Conservation (phyloP, 306 rosid genomes). For the Luffa acutangula region DNA sequence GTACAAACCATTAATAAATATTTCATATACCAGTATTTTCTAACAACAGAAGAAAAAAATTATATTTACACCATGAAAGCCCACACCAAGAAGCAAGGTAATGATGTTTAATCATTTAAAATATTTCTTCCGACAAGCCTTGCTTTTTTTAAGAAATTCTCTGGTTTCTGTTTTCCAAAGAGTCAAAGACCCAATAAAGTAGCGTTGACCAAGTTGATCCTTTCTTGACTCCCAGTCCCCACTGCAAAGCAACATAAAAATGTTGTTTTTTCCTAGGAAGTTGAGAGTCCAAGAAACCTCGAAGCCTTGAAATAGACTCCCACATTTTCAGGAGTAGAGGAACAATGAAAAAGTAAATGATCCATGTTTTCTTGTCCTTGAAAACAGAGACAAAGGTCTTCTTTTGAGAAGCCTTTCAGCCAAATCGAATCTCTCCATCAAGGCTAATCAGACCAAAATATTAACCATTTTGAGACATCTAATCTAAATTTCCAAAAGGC, state of each 20-base stretch:
- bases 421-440: background rate
- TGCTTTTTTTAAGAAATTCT: background rate
- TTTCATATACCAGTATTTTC: no score
- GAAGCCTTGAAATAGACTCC: background rate
- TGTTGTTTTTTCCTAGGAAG: background rate
- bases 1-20: no score
- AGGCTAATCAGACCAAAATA: background rate
- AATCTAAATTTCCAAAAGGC: background rate
- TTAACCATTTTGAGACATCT: background rate
- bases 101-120: background rate
- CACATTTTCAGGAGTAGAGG: background rate
- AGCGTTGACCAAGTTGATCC: background rate
- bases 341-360: background rate
- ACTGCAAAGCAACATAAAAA: background rate
- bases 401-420: background rate
- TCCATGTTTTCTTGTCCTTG: background rate
- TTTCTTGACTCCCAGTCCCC: background rate
- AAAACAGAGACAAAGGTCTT: background rate
- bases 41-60: no score
- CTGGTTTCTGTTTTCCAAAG: background rate
- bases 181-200: no score
- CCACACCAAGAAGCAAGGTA: background rate
- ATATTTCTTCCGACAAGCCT: background rate
- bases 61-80: background rate
- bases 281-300: background rate